phyloP scores from a whole-genome alignment of 169 alveolate genomes.

The Cryptosporidium parvum region DNA sequence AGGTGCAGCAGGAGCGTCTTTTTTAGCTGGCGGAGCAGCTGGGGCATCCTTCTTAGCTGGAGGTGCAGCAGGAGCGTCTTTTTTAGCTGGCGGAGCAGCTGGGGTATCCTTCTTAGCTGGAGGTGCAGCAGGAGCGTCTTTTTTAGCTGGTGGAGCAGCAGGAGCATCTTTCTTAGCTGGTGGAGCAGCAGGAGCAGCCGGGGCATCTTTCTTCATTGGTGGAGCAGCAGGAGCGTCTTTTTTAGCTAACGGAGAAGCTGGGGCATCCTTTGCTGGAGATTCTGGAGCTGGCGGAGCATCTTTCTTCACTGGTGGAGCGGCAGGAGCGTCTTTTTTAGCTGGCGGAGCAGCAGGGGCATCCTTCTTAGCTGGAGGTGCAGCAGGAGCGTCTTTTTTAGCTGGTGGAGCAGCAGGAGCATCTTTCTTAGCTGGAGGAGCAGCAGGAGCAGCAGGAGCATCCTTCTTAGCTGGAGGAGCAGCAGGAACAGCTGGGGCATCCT shows the following conservation, averaged over 20 bases:
- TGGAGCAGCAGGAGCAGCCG: constrained; percentile 20
- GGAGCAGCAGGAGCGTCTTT: constrained; percentile 7
- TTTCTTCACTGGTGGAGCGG: background rate
- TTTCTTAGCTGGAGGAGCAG: background rate
- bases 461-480: background rate
- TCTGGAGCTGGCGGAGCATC: background rate
- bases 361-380: background rate
- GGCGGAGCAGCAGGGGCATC: constrained; percentile 2
- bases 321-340: constrained; percentile 1
- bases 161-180: background rate
- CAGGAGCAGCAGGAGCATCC: background rate
- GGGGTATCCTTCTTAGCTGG: background rate
- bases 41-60: background rate
- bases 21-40: background rate
- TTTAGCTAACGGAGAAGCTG: background rate
- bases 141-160: background rate
- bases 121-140: background rate
- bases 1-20: background rate
- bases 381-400: background rate
- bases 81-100: background rate
- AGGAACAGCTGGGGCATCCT: too few relatives aligned
- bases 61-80: constrained; percentile 21
- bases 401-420: constrained; percentile 14
- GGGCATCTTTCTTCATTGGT: background rate
- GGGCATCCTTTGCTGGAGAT: background rate